A percentile compares a stretch with the other conserved stretches of the same genome.
Conservation (phyloP, 495 filamentous ascomycete species). For the Choiromyces venosus region DNA sequence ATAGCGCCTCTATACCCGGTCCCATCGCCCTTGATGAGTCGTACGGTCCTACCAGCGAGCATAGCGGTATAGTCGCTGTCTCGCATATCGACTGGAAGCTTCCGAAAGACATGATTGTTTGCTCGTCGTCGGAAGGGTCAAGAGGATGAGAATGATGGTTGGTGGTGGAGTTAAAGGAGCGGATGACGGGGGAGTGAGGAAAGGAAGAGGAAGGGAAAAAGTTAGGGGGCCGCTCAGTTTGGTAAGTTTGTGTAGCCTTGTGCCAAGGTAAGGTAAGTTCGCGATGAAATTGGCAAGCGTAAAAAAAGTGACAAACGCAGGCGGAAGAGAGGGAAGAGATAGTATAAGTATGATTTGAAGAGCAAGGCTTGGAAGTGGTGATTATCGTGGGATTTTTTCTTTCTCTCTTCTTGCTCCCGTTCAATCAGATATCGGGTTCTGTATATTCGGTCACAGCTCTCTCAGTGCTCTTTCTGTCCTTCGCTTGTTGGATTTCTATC, state of each 20-base stretch:
- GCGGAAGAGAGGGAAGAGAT: constrained; percentile 7
- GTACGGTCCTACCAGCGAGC: constrained; percentile 70
- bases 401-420: constrained; percentile 4
- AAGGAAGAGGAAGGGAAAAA: constrained; percentile 5
- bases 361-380: constrained; percentile 14
- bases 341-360: constrained; percentile 2
- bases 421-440: not conserved
- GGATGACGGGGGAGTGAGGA: constrained; percentile 3
- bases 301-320: constrained; percentile 16
- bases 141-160: not conserved
- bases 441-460: not conserved
- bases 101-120: constrained; percentile 74
- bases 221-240: constrained; percentile 5
- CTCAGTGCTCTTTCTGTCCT: not conserved
- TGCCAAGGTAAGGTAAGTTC: constrained; percentile 32
- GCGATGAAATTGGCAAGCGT: constrained; percentile 4
- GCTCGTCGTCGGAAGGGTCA: constrained; percentile 4
- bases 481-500: not conserved
- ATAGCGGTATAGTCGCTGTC: constrained; percentile 79
- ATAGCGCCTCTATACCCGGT: constrained; percentile 77
- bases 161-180: constrained; percentile 1
- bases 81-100: constrained; percentile 82
- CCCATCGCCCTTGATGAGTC: constrained; percentile 55
- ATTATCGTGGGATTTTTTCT: constrained; percentile 7
- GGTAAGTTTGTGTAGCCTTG: constrained; percentile 28